A percentile compares a stretch with the other conserved stretches of the same genome.
Conservation (phyloP, 140 eudicot genomes). For the Flaveria floridana region DNA sequence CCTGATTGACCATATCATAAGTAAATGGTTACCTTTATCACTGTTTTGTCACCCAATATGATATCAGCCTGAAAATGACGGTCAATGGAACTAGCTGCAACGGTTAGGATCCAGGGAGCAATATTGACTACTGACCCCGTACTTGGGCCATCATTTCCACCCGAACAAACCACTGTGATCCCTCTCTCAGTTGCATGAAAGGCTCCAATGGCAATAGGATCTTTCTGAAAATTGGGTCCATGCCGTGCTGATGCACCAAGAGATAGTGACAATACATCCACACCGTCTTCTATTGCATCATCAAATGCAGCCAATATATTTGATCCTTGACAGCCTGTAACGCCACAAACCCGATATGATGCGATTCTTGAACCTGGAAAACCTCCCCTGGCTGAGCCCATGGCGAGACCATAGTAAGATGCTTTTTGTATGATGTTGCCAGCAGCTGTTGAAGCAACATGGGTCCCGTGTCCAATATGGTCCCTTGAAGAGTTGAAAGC, state of each 20-base stretch:
- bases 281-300: conserved; percentile 76
- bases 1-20: not conserved
- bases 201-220: conserved; percentile 70
- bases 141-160: conserved; percentile 67
- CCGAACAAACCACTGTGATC: conserved; percentile 57
- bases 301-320: conserved; percentile 74
- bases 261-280: conserved; percentile 64
- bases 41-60: conserved; percentile 55
- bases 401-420: conserved; percentile 69
- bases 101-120: conserved; percentile 75
- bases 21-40: conserved; percentile 54
- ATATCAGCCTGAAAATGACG: conserved; percentile 64
- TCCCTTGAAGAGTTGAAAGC: conserved; percentile 52
- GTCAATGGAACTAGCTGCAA: conserved; percentile 72
- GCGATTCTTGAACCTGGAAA: conserved; percentile 68
- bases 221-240: conserved; percentile 37
- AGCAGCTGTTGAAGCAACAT: conserved; percentile 72
- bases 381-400: conserved; percentile 74
- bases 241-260: conserved; percentile 41
- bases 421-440: conserved; percentile 58
- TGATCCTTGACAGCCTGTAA: conserved; percentile 55
- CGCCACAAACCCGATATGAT: conserved; percentile 54
- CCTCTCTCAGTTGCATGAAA: conserved; percentile 75
- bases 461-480: conserved; percentile 75
- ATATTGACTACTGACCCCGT: conserved; percentile 43